Base-by-base conservation (phyloP, 768 basidiomycete genomes). In the Boletus patriciae region DNA sequence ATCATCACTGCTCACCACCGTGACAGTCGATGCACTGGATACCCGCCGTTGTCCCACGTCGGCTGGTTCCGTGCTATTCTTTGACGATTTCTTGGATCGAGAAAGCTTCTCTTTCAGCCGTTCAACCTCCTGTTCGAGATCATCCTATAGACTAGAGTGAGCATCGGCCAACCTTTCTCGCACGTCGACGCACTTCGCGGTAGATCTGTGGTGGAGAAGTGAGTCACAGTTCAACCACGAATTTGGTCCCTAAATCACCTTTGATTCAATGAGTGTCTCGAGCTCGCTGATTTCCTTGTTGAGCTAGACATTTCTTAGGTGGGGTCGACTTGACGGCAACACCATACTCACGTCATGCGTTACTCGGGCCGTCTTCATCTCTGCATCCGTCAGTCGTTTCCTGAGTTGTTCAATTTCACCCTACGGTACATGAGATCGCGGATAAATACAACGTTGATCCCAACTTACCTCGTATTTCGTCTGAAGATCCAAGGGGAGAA, bases 251-350 rank as follows among this genome's bases (percentile, higher is more conserved):
- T 15, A 16, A 53, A 72, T 54, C 58, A 92, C 92, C 84, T 97
- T 98, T 52, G 91, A 83, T 70, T 99, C 96, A n/a, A 98, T 86
- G 41, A 99, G 78, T 38, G 87, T 82, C 72, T 98, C 96, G 19
- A 98, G 80, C 69, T 98, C 94, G 52, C 87, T 84, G 49, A 98
- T 89, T 75, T 98, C 94, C 65, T 93, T 90, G 73, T 92, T 88
- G 57, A 94, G 81, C 92, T 95, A 62, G 41, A 59, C 23, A 48
- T 45, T 49, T 36, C 18, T 59, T 43, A 42, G 49, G 55, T 46
- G 43, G 25, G 44, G 12, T 31, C 25, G 29, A 25, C 38, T 41
- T 36, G 37, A 47, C 16, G 1, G 43, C 18, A 54, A 31, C 21
- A 52, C 4, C 23, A n/a, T 12, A 74, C 83, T 42, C 69, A 87